A percentile compares a stretch with the other conserved stretches of the same genome.
Evolutionary conservation across 495 filamentous ascomycete genomes (phyloP).

Genomic region (Talaromyces proteolyticus): DNA sequence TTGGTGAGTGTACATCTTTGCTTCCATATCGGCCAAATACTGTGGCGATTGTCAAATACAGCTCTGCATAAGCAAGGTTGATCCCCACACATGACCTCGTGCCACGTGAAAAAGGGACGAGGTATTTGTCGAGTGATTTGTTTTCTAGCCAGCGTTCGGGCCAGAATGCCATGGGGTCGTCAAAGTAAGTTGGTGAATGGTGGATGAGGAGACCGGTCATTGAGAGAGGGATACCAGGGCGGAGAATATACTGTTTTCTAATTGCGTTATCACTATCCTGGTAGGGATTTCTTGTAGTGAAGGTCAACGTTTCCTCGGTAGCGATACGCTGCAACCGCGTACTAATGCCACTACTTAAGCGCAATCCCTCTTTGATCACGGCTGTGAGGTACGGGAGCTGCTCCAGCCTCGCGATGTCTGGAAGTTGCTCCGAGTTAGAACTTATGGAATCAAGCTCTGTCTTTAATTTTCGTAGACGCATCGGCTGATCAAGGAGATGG

Average conservation of each 20-base stretch:
- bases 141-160: conserved; percentile 16
- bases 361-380: conserved; percentile 32
- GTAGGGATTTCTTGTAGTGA: conserved; percentile 10
- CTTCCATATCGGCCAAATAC: too few species aligned
- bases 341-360: conserved; percentile 28
- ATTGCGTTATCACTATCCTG: conserved; percentile 12
- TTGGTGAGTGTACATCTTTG: too few species aligned
- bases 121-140: conserved; percentile 4
- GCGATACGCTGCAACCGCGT: too few species aligned
- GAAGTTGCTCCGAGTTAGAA: too few species aligned
- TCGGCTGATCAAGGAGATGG: too few species aligned
- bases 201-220: conserved; percentile 11
- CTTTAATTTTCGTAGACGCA: too few species aligned
- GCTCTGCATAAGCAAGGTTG: conserved; percentile 31
- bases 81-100: conserved; percentile 14
- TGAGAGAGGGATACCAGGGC: neutral
- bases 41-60: conserved; percentile 27
- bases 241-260: conserved; percentile 2
- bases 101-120: conserved; percentile 10
- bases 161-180: conserved; percentile 7
- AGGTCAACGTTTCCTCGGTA: too few species aligned
- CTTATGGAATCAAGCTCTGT: too few species aligned
- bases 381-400: conserved; percentile 31
- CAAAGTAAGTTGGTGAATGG: conserved; percentile 8
- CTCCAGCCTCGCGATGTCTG: conserved; percentile 18